Percentiles rank a stretch among this genome's conserved stretches.
These are phyloP conservation scores for Citropsis articulata DNA, from an alignment of 345 rosid species.

Conservation along the genomic window DNA sequence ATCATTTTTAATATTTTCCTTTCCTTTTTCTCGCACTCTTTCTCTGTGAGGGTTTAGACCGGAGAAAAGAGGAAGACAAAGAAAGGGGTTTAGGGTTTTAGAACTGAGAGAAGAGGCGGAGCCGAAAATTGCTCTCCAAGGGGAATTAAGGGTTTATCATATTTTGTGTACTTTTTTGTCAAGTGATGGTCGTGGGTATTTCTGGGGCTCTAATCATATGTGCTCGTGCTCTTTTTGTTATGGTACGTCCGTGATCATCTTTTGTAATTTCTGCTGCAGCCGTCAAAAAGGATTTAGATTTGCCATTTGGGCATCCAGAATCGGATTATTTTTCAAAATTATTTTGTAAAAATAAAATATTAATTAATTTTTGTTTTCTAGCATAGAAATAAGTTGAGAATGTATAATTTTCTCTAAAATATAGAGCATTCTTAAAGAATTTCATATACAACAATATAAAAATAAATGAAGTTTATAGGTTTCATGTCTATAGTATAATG, in stretches of 20 bases:
- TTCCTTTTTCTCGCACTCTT: background rate
- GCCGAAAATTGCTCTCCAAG: background rate
- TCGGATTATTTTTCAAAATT: background rate
- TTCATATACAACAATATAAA: too few species aligned
- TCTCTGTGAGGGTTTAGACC: background rate
- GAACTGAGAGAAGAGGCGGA: background rate
- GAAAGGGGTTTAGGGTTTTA: constrained; percentile 10
- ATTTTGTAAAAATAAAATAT: too few species aligned
- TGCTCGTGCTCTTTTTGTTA: background rate
- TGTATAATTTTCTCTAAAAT: too few species aligned
- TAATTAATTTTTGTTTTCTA: too few species aligned
- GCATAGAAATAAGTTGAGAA: too few species aligned
- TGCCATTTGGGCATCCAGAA: background rate
- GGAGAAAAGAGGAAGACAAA: background rate
- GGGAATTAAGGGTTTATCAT: background rate
- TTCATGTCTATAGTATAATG: too few species aligned
- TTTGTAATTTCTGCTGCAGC: background rate
- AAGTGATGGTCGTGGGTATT: background rate
- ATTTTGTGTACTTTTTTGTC: background rate
- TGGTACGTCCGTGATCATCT: background rate
- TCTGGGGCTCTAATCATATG: background rate
- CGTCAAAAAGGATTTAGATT: background rate
- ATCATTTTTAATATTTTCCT: constrained; percentile 29
- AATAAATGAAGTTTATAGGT: too few species aligned
- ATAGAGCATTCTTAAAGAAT: too few species aligned